Percentiles rank a stretch among this genome's conserved stretches.
These are phyloP conservation scores for Santalum album DNA, from an alignment of 164 flowering plant species.

Conservation along the genomic window DNA sequence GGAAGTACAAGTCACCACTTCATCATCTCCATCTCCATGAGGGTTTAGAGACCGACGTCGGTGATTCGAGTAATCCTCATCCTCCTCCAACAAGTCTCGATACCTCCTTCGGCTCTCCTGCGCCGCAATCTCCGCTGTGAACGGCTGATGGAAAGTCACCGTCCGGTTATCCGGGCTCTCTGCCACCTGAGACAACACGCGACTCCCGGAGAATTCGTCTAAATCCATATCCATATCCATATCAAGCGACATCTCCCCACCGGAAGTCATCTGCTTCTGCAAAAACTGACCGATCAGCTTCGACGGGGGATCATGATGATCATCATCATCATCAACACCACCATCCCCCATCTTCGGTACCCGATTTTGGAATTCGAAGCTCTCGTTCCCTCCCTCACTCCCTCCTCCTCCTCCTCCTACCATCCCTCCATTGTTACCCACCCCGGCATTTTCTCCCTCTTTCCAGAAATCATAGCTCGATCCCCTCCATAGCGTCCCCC, in stretches of 20 bases:
- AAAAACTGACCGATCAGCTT: slow-evolving; percentile 31
- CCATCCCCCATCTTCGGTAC: slow-evolving; percentile 7
- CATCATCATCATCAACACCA: too few relatives aligned
- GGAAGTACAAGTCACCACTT: slow-evolving; percentile 25
- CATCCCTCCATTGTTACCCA: too few relatives aligned
- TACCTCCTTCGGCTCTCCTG: slow-evolving; percentile 4
- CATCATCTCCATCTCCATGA: slow-evolving; percentile 4
- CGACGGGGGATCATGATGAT: too few relatives aligned
- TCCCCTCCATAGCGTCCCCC: slow-evolving; percentile 19
- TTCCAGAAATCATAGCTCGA: slow-evolving; percentile 32
- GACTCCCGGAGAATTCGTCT: too few relatives aligned
- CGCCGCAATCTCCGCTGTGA: neutral
- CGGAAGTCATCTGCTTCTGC: slow-evolving; percentile 19
- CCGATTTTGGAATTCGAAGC: slow-evolving; percentile 7
- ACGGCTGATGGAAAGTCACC: slow-evolving; percentile 29
- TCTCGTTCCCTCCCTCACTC: too few relatives aligned
- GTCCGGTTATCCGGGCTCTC: slow-evolving; percentile 17
- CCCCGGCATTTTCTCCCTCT: neutral
- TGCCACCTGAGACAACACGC: slow-evolving; percentile 4
- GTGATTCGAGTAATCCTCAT: neutral
- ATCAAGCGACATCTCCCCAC: slow-evolving; percentile 23
- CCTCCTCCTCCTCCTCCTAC: neutral
- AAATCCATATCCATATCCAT: slow-evolving; percentile 37
- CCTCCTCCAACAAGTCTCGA: slow-evolving; percentile 8
- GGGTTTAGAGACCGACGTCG: neutral